These are phyloP conservation scores for Aspergillus piperis DNA, from an alignment of 2,329 filamentous ascomycete species.

Conservation along the genomic window DNA sequence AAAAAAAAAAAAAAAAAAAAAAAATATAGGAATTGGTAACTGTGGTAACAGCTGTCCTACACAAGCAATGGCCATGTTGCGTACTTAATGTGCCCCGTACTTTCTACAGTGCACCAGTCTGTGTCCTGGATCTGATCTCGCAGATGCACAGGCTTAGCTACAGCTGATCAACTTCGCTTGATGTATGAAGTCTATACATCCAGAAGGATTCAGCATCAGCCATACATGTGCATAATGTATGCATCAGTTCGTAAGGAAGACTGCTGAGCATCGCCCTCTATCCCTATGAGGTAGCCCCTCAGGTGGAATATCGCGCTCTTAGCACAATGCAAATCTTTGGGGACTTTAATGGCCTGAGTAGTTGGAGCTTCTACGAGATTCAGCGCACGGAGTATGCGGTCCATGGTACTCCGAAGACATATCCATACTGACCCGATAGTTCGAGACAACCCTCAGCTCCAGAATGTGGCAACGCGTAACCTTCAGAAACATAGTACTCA, in stretches of 20 bases:
- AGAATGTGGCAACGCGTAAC: not conserved
- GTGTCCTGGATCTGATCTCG: conserved; percentile 9
- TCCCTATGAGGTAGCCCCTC: not conserved
- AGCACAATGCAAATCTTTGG: not conserved
- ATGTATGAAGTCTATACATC: conserved; percentile 3
- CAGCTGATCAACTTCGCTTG: conserved; percentile 7
- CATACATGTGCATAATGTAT: not conserved
- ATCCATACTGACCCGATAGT: not conserved
- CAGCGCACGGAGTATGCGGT: not conserved
- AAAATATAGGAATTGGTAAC: not conserved
- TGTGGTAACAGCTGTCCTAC: not conserved
- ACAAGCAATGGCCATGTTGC: not conserved
- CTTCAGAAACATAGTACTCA: not conserved
- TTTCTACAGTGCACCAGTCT: not conserved
- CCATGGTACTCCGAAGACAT: not conserved
- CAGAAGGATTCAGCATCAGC: not conserved
- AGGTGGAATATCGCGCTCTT: not conserved
- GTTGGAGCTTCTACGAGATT: no score
- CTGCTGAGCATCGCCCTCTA: not conserved
- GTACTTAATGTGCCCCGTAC: not conserved
- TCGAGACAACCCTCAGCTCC: not conserved
- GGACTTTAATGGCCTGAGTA: no score
- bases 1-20: not conserved
- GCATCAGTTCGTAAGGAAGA: not conserved
- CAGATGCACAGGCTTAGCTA: conserved; percentile 6